Conservation (phyloP, 2,329 filamentous ascomycete genomes). For the Colletotrichum sp. region DNA sequence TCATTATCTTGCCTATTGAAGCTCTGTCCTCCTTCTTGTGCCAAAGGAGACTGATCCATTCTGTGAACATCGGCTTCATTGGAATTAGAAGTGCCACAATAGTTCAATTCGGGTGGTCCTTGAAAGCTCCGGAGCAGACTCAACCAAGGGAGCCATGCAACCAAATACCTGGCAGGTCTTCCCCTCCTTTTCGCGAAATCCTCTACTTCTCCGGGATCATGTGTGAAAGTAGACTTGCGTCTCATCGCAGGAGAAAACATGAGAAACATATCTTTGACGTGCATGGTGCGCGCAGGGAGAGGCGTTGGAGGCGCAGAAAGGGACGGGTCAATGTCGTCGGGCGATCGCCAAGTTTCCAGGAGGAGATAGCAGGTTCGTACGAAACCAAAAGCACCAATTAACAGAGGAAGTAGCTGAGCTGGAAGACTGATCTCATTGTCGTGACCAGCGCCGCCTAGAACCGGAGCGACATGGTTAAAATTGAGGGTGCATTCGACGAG, state of each 20-base stretch:
- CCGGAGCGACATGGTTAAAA: constrained; percentile 27
- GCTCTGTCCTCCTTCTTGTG: not conserved
- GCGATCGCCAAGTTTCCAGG: constrained; percentile 14
- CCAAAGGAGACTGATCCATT: not conserved
- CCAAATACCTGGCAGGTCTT: constrained; percentile 18
- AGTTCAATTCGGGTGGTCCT: not conserved
- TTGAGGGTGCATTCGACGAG: constrained; percentile 30
- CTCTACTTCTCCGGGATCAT: not conserved
- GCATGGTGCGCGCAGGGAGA: not conserved
- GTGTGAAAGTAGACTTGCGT: not conserved
- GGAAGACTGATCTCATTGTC: constrained; percentile 23
- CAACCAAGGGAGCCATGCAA: constrained; percentile 27
- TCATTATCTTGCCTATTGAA: not conserved
- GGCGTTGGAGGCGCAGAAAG: not conserved
- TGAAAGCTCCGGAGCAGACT: constrained; percentile 23
- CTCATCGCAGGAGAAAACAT: not conserved
- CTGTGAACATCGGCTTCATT: not conserved
- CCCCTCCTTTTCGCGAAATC: not conserved
- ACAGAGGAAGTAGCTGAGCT: constrained; percentile 26
- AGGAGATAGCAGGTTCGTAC: constrained; percentile 21
- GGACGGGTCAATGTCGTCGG: not conserved
- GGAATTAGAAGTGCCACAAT: not conserved
- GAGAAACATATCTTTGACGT: not conserved
- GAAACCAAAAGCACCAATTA: constrained; percentile 26
- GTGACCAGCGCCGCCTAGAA: constrained; percentile 22